phyloP scores from a whole-genome alignment of 192 early-diverging fungal species.

The Dissophora ornata region DNA sequence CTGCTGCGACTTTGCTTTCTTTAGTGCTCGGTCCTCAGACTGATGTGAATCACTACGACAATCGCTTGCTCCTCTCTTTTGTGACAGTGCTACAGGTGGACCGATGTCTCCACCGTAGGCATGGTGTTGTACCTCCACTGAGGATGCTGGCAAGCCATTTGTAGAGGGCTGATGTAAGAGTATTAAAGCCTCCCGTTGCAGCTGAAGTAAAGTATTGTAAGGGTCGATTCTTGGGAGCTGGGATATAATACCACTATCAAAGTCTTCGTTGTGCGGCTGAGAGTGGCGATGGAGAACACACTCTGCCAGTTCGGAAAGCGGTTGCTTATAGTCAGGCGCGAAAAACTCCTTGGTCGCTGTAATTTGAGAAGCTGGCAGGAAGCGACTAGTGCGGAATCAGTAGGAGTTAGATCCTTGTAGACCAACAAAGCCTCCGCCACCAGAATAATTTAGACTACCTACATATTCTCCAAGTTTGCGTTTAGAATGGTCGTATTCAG shows the following conservation, averaged over 20 bases:
- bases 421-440: too few species aligned
- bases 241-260: background rate
- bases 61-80: constrained; percentile 12
- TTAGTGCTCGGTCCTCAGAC: constrained; percentile 2
- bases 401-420: background rate
- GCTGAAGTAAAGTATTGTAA: constrained; percentile 9
- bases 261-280: background rate
- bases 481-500: constrained; percentile 16
- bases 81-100: background rate
- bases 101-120: background rate
- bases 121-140: background rate
- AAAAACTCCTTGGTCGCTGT: background rate
- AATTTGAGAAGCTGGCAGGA: constrained; percentile 18
- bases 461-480: constrained; percentile 27
- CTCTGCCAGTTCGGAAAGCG: constrained; percentile 22
- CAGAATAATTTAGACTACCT: too few species aligned
- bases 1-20: constrained; percentile 15
- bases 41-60: constrained; percentile 7
- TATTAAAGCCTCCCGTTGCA: background rate
- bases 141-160: background rate
- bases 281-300: constrained; percentile 20
- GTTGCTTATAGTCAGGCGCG: background rate
- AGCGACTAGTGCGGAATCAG: constrained; percentile 17
- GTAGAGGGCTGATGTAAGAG: background rate
- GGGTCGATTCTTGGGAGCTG: constrained; percentile 23